Conservation (phyloP, 2,329 filamentous ascomycete genomes). For the Phyllosticta ampelicida region DNA sequence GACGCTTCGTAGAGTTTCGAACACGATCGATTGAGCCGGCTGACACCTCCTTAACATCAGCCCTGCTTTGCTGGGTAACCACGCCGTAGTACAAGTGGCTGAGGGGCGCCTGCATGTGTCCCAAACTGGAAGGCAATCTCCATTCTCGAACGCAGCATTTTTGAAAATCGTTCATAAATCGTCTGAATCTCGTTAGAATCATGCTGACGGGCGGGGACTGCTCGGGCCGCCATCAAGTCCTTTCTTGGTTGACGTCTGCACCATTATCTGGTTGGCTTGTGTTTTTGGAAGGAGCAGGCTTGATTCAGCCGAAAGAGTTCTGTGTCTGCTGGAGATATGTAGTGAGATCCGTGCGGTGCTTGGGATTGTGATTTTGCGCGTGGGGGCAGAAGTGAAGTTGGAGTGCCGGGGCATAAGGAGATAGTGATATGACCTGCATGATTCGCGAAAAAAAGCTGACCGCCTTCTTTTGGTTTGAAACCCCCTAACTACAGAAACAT, state of each 20-base stretch:
- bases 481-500: no score
- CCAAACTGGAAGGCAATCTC: neutral
- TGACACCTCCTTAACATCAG: neutral
- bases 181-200: neutral
- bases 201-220: neutral
- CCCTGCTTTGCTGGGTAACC: neutral
- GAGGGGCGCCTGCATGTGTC: neutral
- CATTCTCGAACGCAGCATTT: neutral
- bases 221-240: neutral
- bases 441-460: neutral
- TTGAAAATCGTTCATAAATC: neutral
- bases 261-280: neutral
- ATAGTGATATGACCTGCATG: neutral
- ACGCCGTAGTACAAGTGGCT: neutral
- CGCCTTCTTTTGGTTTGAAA: no score
- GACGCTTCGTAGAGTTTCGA: no score
- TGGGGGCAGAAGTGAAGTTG: neutral
- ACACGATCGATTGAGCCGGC: no score
- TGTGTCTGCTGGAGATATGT: neutral
- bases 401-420: neutral
- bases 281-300: neutral
- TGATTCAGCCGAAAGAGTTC: neutral
- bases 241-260: neutral
- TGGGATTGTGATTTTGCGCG: neutral
- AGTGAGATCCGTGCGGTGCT: neutral